Conservation (phyloP, 306 rosid species). For the Cucumis melo region DNA sequence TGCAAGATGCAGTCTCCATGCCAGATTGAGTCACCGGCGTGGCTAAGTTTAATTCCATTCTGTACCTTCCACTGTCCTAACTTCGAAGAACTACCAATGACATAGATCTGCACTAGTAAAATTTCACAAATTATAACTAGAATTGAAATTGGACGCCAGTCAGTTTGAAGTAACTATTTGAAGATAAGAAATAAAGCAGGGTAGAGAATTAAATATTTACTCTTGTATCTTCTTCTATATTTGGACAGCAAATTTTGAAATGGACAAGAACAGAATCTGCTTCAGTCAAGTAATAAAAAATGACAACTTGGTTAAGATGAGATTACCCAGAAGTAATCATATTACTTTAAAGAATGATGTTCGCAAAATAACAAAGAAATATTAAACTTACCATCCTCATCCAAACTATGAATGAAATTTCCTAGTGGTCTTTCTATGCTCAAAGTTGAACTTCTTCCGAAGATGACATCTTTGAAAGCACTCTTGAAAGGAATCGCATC, state of each 20-base stretch:
- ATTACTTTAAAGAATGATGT: neutral
- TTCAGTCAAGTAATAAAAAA: constrained; percentile 17
- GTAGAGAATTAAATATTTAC: constrained; percentile 28
- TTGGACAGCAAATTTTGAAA: constrained; percentile 74
- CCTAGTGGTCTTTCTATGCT: constrained; percentile 27
- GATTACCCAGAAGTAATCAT: constrained; percentile 7
- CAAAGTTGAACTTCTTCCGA: constrained; percentile 32
- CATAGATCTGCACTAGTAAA: constrained; percentile 43
- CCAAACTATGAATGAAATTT: constrained; percentile 22
- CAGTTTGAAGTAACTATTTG: neutral
- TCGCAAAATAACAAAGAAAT: neutral
- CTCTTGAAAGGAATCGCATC: constrained; percentile 74
- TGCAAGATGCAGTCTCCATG: constrained; percentile 60
- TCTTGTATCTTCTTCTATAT: constrained; percentile 51
- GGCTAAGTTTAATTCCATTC: constrained; percentile 61
- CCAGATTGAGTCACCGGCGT: constrained; percentile 71
- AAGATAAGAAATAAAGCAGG: constrained; percentile 2
- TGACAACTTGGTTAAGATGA: constrained; percentile 9
- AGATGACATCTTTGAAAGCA: constrained; percentile 75
- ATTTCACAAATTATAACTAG: constrained; percentile 8
- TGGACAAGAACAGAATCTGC: constrained; percentile 48
- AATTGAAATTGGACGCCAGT: neutral
- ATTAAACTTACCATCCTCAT: constrained; percentile 38
- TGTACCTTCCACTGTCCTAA: constrained; percentile 74
- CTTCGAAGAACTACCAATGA: constrained; percentile 54